Base-by-base conservation (phyloP, 257 asterid species). In the Forsythia viridissima region DNA sequence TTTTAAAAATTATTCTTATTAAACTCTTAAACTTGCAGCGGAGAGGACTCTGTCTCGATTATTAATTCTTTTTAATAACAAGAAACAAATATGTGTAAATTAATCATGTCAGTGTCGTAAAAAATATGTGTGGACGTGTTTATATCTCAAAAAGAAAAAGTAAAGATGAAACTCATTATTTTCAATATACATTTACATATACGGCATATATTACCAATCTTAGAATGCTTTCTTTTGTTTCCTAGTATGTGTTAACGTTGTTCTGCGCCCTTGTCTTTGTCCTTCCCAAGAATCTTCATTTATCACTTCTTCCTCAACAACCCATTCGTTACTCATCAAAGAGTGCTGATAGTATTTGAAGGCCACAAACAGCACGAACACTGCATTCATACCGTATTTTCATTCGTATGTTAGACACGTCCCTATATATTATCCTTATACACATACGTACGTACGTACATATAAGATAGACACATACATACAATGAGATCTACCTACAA, bases 341-440 rank as follows among this genome's bases (percentile, higher is more conserved):
- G 91, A 81, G 43, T 87, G 90, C 66, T 93, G 93, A 77, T 93
- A 96, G 82, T 84, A 90, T 84, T 90, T 92, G 83, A 93, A 96
- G n/a, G 92, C 97, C 80, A 88, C 99, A 72, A 89, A 90, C 36
- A 93, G 37, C 98, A 93, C 89, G 86, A 96, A 96, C 63, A 87
- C 99, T 96, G 97, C 87, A 85, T 57, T 3, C 11, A 30, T 63
- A 8, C 8, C 13, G 38, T 21, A 63, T 21, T 57, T 57, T 8
- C 68, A 61, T 61, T 61, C 1, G 15, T 9, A 21, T 2, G 2
- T 21, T 55, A 51, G 59, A 51, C 18, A 51, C 18, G 12, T 3
- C 55, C 55, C 16, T 46, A 46, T 7, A 46, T 46, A 46, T 52
- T 52, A 52, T 12, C 55, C 18, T 46, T 46, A 16, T 4, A 55